A percentile compares a stretch with the other conserved stretches of the same genome.
These are phyloP conservation scores for Chrysanthemum seticuspe DNA, from an alignment of 129 eudicot species.

Conservation along the genomic window DNA sequence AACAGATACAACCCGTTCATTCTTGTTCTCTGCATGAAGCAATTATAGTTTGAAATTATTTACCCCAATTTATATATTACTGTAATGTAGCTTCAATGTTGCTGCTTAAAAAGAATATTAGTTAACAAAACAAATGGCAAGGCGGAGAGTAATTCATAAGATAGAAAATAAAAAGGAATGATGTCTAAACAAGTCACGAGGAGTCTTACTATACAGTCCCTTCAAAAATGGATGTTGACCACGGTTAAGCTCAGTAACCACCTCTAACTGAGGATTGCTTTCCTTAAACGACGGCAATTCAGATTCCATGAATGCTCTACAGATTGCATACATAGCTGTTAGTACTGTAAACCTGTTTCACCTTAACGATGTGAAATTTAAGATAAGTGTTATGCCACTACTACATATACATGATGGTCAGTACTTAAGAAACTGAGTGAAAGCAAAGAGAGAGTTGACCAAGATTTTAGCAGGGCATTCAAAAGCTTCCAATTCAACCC, in stretches of 20 bases:
- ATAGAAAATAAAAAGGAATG: too few species aligned
- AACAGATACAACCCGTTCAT: constrained; percentile 80
- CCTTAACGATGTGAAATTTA: not conserved
- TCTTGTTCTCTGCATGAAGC: constrained; percentile 61
- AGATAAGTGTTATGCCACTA: not conserved
- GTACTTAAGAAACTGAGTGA: not conserved
- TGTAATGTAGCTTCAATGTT: too few species aligned
- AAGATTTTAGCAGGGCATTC: too few species aligned
- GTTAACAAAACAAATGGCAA: not conserved
- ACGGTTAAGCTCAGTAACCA: constrained; percentile 78
- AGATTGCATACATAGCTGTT: constrained; percentile 21
- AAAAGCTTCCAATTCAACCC: too few species aligned
- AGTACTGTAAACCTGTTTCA: constrained; percentile 15
- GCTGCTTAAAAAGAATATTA: too few species aligned
- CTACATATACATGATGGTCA: not conserved
- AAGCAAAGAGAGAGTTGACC: too few species aligned
- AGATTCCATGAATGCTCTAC: constrained; percentile 82
- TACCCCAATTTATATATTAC: not conserved
- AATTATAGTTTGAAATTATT: not conserved
- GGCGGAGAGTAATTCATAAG: constrained; percentile 1
- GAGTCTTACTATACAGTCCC: constrained; percentile 71
- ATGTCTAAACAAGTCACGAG: too few species aligned
- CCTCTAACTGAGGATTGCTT: constrained; percentile 87
- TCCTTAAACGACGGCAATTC: constrained; percentile 67
- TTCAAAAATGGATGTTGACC: constrained; percentile 91